phyloP scores from a whole-genome alignment of 2,329 filamentous ascomycete genomes.

The Aspergillus sp. region DNA sequence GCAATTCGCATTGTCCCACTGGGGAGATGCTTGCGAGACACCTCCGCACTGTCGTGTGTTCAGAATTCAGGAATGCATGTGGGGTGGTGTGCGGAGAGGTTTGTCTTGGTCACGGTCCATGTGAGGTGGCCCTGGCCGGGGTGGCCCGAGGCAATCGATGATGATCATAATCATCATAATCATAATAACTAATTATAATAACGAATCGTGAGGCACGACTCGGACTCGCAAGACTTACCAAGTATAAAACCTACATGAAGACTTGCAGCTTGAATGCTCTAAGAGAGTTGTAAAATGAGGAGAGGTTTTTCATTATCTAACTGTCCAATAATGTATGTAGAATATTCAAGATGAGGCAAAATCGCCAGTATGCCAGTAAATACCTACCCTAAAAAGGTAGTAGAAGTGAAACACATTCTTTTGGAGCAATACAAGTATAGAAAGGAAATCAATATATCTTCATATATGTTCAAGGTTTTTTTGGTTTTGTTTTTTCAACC shows the following conservation, averaged over 20 bases:
- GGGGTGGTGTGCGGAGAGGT: background rate
- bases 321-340: conserved; percentile 5
- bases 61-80: background rate
- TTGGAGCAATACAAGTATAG: conserved; percentile 9
- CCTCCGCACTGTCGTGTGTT: background rate
- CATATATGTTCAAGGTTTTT: conserved; percentile 5
- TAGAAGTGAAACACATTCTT: conserved; percentile 11
- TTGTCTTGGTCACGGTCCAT: background rate
- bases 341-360: conserved; percentile 7
- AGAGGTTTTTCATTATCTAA: conserved; percentile 6
- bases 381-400: background rate
- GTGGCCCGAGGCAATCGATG: background rate
- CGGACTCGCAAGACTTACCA: too few relatives aligned
- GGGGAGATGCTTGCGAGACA: too few relatives aligned
- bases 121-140: background rate
- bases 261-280: background rate
- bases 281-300: background rate
- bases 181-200: too few relatives aligned
- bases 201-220: too few relatives aligned
- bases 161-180: too few relatives aligned
- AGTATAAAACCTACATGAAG: background rate
- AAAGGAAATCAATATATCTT: conserved; percentile 7
- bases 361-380: conserved; percentile 1
- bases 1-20: background rate
- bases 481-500: background rate